Base-by-base conservation (phyloP, 2,329 filamentous ascomycete species). In the Parafenestella ontariensis region DNA sequence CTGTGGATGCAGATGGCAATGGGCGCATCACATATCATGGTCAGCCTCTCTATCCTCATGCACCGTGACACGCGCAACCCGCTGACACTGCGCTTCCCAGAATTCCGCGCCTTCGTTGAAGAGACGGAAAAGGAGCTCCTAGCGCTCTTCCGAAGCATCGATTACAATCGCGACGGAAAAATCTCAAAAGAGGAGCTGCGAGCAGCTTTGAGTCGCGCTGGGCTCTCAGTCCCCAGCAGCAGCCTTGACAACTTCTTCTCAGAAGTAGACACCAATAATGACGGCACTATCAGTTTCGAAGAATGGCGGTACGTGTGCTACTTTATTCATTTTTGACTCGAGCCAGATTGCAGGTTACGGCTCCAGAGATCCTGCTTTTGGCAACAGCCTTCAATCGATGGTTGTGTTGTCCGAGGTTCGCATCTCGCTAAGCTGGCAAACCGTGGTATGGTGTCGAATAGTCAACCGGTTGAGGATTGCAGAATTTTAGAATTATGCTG, bases 1-100 rank as follows among this genome's bases (percentile, higher is more conserved):
- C 89, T 57, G 92, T 97, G 59, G 95, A 99, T 73, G 89, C 87
- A 53, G 92, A 93, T 72, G 86, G 87, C 23, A 92, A 98, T 76
- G 92, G 94, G 61, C 89, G 87, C 70, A 98, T 99, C 66, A 89
- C 96, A 77, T 97, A 91, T 74, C 85, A 92, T 78, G 92, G 92
- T 95, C 43, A 68, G 76, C 59, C 13, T 26, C 3, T 21, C 28
- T 18, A 49, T 9, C 20, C 8, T 7, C 2, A 4, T 3, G 37
- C 34, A 23, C 11, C 45, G 3, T 56, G 56, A 43, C 18, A 31
- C 13, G 10, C 8, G n/a, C 23, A 3, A 6, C 21, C 11, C 45
- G 53, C 68, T 74, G 52, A 73, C 55, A 21, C 18, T 33, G 3
- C 33, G 36, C 28, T 26, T 21, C 13, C 11, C 10, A 95, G 95